These are phyloP conservation scores for Diddensiella transvaalensis DNA, from an alignment of 805 yeast species.

Conservation along the genomic window DNA sequence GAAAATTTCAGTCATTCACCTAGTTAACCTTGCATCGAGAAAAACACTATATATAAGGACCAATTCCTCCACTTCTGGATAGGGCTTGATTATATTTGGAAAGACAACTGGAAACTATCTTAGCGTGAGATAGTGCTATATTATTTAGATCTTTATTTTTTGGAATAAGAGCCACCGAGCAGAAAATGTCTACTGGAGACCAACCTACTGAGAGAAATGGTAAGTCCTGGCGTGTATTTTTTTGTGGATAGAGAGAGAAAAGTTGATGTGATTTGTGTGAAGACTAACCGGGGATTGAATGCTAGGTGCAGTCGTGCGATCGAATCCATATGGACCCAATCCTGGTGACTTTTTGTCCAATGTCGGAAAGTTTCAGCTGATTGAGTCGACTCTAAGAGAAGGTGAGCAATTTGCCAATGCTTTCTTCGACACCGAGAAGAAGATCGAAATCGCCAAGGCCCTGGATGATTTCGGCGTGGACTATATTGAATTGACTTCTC, in stretches of 20 bases:
- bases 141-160: too few relatives aligned
- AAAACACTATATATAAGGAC: too few relatives aligned
- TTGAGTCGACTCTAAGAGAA: conserved; percentile 94
- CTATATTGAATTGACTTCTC: conserved; percentile 95
- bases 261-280: too few relatives aligned
- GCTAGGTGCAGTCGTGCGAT: conserved; percentile 12
- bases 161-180: too few relatives aligned
- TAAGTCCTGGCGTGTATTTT: background rate
- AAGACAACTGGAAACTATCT: too few relatives aligned
- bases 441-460: conserved; percentile 95
- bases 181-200: background rate
- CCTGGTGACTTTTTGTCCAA: conserved; percentile 90
- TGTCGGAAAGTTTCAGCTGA: conserved; percentile 82
- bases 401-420: conserved; percentile 99
- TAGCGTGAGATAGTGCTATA: too few relatives aligned
- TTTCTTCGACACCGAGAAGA: conserved; percentile 88
- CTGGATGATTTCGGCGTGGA: conserved; percentile 97
- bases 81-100: too few relatives aligned
- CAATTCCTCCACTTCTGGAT: too few relatives aligned
- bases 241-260: too few relatives aligned
- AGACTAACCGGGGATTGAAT: too few relatives aligned
- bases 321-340: conserved; percentile 92
- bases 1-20: too few relatives aligned
- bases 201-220: background rate
- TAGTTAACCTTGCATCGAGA: too few relatives aligned